phyloP scores from a whole-genome alignment of 371 early-diverging fungal genomes.

The Nematocida sp. region DNA sequence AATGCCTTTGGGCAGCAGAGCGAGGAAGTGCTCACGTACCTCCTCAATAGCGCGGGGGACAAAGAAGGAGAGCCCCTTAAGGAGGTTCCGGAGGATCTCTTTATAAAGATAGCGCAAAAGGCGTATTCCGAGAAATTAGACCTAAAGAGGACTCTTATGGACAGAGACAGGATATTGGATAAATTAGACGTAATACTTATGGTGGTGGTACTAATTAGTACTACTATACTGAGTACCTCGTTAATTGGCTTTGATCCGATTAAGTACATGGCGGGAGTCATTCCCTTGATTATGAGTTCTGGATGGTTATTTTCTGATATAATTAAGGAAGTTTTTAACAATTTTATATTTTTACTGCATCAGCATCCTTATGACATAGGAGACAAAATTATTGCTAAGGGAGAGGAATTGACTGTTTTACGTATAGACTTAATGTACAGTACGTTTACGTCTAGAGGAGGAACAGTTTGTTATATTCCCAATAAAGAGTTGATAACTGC shows the following conservation, averaged over 20 bases:
- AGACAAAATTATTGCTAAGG: conserved; percentile 63
- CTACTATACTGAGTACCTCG: conserved; percentile 56
- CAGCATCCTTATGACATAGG: conserved; percentile 66
- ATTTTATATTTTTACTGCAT: conserved; percentile 66
- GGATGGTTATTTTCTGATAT: conserved; percentile 67
- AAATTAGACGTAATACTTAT: conserved; percentile 63
- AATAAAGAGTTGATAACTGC: conserved; percentile 59
- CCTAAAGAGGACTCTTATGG: conserved; percentile 60
- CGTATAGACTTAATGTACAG: conserved; percentile 64
- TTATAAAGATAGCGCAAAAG: conserved; percentile 29
- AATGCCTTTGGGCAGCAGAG: conserved; percentile 35
- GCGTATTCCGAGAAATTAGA: conserved; percentile 59
- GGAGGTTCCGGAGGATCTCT: conserved; percentile 37
- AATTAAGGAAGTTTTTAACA: conserved; percentile 66
- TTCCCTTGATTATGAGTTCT: conserved; percentile 63
- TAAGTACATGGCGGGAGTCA: conserved; percentile 60
- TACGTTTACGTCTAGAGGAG: conserved; percentile 59
- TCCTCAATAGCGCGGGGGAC: conserved; percentile 12
- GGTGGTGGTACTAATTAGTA: conserved; percentile 36
- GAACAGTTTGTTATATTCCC: conserved; percentile 62
- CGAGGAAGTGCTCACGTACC: conserved; percentile 48
- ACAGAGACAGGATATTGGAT: conserved; percentile 64
- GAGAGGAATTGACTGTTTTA: conserved; percentile 56
- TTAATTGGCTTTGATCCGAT: conserved; percentile 63
- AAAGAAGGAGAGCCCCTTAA: background rate